A percentile compares a stretch with the other conserved stretches of the same genome.
These are phyloP conservation scores for Herpetomonas tarakana DNA, from an alignment of 208 protist genomes.

Conservation along the genomic window DNA sequence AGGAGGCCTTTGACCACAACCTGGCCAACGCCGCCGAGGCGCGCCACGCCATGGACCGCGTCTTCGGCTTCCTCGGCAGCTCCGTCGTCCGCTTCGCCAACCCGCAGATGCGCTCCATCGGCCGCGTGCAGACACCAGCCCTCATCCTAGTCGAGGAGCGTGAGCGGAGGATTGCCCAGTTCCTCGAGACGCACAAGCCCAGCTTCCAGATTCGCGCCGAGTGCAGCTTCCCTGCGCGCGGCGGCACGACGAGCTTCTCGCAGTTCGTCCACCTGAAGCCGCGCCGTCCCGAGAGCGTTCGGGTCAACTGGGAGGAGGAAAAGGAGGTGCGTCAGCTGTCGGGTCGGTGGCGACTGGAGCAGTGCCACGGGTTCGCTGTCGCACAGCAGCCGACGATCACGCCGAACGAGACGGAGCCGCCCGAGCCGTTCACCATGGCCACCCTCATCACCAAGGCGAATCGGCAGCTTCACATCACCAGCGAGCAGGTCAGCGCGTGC, in stretches of 20 bases:
- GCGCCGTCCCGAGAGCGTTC: conserved; percentile 6
- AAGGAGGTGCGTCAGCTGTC: conserved; percentile 16
- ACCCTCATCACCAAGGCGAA: conserved; percentile 84
- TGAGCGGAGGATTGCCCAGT: conserved; percentile 61
- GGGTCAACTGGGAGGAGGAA: conserved; percentile 36
- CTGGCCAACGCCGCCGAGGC: conserved; percentile 86
- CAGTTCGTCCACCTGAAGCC: conserved; percentile 51
- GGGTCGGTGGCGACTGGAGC: conserved; percentile 31
- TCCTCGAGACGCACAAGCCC: conserved; percentile 55
- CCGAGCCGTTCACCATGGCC: conserved; percentile 88
- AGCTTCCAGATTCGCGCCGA: conserved; percentile 49
- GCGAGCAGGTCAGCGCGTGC: conserved; percentile 66
- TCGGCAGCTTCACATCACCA: conserved; percentile 77
- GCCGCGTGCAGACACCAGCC: conserved; percentile 88
- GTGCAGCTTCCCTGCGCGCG: conserved; percentile 51
- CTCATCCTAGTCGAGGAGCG: conserved; percentile 85
- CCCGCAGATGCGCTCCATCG: conserved; percentile 87
- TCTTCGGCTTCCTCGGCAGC: conserved; percentile 91
- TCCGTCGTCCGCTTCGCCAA: conserved; percentile 85
- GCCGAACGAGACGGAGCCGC: conserved; percentile 35
- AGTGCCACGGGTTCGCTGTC: conserved; percentile 22
- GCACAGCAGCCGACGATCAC: conserved; percentile 23
- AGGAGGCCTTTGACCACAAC: conserved; percentile 67
- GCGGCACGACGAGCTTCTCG: conserved; percentile 33
- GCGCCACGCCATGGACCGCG: conserved; percentile 88